phyloP scores from a whole-genome alignment of 2,329 filamentous ascomycete genomes.

The Colletotrichum sp. region DNA sequence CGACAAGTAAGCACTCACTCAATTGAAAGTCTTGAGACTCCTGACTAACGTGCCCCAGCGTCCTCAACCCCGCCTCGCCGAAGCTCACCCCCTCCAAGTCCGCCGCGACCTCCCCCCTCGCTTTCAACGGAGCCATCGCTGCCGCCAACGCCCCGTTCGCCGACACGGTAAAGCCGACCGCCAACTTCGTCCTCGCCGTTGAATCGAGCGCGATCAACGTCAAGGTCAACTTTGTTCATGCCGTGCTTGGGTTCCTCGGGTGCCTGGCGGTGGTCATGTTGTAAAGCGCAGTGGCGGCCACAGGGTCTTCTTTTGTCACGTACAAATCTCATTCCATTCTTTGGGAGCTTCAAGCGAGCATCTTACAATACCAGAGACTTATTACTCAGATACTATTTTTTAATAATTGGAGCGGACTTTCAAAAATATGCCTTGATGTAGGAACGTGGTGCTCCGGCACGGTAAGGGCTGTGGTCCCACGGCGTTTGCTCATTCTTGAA shows the following conservation, averaged over 20 bases:
- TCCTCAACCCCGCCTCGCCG: constrained; percentile 38
- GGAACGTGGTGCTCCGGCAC: no score
- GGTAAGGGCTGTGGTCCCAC: no score
- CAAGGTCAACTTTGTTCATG: constrained; percentile 21
- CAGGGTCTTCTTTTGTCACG: neutral
- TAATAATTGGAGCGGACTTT: neutral
- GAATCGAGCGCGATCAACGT: constrained; percentile 22
- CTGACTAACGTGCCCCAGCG: constrained; percentile 25
- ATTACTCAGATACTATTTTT: neutral
- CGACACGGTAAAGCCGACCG: constrained; percentile 43
- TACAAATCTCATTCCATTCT: neutral
- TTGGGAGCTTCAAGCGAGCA: neutral
- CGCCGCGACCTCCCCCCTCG: constrained; percentile 50
- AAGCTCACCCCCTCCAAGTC: constrained; percentile 31
- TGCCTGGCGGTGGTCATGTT: constrained; percentile 18
- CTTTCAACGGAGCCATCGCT: constrained; percentile 57
- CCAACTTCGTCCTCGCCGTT: constrained; percentile 27
- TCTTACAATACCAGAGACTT: neutral
- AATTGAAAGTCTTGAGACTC: no score
- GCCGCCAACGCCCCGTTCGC: constrained; percentile 58
- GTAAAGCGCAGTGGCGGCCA: neutral
- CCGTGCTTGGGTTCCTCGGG: constrained; percentile 23
- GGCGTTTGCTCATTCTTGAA: no score
- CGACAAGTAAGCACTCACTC: constrained; percentile 59
- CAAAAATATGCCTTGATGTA: no score